Evolutionary conservation across 805 yeast genomes (phyloP), one percentile per base, ranked within the genome.

Genomic region (Pichia heedii): DNA sequence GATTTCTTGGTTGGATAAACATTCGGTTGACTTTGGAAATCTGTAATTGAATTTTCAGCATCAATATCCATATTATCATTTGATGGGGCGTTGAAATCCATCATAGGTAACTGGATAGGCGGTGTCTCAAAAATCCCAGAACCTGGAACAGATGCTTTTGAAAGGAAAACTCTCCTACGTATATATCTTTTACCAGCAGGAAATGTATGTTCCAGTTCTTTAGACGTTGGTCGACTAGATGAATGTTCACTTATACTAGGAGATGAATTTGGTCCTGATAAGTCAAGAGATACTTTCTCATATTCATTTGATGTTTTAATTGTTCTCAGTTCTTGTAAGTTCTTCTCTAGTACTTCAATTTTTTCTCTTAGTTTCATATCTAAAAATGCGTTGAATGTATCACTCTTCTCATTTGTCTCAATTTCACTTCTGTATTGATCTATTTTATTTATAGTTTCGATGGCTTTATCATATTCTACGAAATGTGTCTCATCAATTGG

Each of bases 111-210:
- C 26, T 44, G 47, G 11, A 44, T 40, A 26, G 47, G 47, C 6
- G 47, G 47, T 4, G 47, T 44, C 33, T 44, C 47, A 44, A 44
- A 44, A 3, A 44, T 43, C 5, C 47, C 47, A 40, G 41, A 36
- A 4, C 47, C 47, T 15, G 47, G 47, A 26, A 44, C 47, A 6
- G 47, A 40, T 3, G 47, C 40, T 37, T 44, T 44, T 4, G 47
- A 44, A 15, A 44, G 33, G 27, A 29, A 44, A 33, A 44, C 29
- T 27, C 47, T 40, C 29, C 47, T 40, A 22, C 47, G 40, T 19
- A 40, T 36, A 27, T 40, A 40, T 32, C 37, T 44, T 22, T 32
- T 44, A 16, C 37, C 34, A 5, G 41, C 7, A 4, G 21, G 19
- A n/a, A 21, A 29, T 13, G 32, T 10, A 16, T 19, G 22, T 3